Base-by-base conservation (phyloP, 2,329 filamentous ascomycete species). In the Monascus ruber region DNA sequence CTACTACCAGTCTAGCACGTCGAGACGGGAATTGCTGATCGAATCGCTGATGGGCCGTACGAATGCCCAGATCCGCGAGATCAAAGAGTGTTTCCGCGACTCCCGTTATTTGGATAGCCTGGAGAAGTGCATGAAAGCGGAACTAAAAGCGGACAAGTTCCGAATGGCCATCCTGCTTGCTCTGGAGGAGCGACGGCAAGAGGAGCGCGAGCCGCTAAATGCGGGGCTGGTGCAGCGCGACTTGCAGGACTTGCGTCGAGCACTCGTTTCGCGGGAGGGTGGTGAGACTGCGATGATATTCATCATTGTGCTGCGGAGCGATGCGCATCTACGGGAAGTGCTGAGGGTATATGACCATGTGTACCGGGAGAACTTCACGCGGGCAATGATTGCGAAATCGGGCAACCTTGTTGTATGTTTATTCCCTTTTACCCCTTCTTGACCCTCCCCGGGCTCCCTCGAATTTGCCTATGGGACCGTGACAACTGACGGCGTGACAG, bases 61-160 rank as follows among this genome's bases (percentile, higher is more conserved):
- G 26, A 95, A 95, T 60, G 71, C 76, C n/a, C 91, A 96, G 55
- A 85, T 96, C 45, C 73, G 76, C 7, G 72, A 74, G 44, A 95
- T 98, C 70, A 94, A 94, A 62, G 78, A 84, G 11, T 76, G 80
- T 0, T 98, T 96, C 68, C 79, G 75, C 37, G 89, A 96, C 59
- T 94, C 94, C 57, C 88, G 93, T 49, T 96, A 96, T 62, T 70
- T 74, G 37, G 84, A 96, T 61, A 83, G 77, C 46, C 66, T 96
- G 38, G 74, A 74, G 39, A 78, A 79, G 52, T 95, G 88, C 63
- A 94, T 96, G 83, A 82, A 83, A 57, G 84, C 81, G 36, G 91
- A 98, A 64, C 72, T 98, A 31, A 89, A 88, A 54, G 86, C 91
- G 46, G 88, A 96, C 64, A 96, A 96, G 64, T 98, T 96, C 68